Percentiles rank a stretch among this genome's conserved stretches.
Evolutionary conservation across 768 basidiomycete genomes (phyloP).

Genomic region (Lactifluus echinatus): DNA sequence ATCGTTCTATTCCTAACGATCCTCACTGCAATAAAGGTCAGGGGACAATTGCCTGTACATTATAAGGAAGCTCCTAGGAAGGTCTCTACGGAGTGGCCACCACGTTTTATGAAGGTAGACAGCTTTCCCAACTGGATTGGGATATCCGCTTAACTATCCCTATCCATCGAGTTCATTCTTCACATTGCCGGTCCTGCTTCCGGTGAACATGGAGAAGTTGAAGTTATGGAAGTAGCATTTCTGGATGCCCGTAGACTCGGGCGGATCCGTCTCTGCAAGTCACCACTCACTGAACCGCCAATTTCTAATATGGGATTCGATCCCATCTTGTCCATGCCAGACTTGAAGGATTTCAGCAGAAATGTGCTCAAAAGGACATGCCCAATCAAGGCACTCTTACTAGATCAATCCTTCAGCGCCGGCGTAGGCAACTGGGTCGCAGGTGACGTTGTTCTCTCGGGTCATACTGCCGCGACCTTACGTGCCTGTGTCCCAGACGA

Average conservation of each 20-base stretch:
- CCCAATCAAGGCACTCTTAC: slow-evolving; percentile 65
- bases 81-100: slow-evolving; percentile 48
- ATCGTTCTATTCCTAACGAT: neutral
- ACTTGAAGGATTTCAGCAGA: slow-evolving; percentile 40
- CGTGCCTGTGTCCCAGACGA: slow-evolving; percentile 37
- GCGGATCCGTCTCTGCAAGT: slow-evolving; percentile 52
- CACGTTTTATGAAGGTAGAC: slow-evolving; percentile 53
- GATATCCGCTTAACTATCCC: neutral
- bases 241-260: slow-evolving; percentile 64
- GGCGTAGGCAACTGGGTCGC: slow-evolving; percentile 83
- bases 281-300: slow-evolving; percentile 55
- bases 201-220: slow-evolving; percentile 26
- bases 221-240: slow-evolving; percentile 52
- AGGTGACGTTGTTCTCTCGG: slow-evolving; percentile 31
- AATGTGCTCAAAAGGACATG: slow-evolving; percentile 47
- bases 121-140: neutral
- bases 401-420: slow-evolving; percentile 74
- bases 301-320: slow-evolving; percentile 71
- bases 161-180: slow-evolving; percentile 46
- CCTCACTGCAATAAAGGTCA: slow-evolving; percentile 31
- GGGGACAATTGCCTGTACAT: slow-evolving; percentile 38
- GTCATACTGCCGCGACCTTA: neutral
- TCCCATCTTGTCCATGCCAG: slow-evolving; percentile 62
- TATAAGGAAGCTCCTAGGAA: slow-evolving; percentile 41
- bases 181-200: slow-evolving; percentile 34